Evolutionary conservation across 257 asterid species (phyloP).

Genomic region (Solanum virginianum): DNA sequence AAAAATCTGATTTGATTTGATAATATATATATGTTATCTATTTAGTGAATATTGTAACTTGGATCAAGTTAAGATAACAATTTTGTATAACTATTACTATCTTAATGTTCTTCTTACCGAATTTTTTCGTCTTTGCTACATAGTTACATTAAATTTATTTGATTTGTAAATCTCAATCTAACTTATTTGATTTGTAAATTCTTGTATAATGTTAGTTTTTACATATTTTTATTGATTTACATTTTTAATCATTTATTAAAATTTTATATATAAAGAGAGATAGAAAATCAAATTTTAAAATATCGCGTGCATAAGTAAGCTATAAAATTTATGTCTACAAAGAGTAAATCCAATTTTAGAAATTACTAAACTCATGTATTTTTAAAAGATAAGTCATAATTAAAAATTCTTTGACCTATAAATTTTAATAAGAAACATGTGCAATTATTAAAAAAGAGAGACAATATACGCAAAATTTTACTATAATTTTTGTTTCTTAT

Average conservation of each 20-base stretch:
- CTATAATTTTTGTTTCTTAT: too few species aligned
- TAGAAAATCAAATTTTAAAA: background rate
- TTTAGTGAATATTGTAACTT: background rate
- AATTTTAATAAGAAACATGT: background rate
- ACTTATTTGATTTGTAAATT: background rate
- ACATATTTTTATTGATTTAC: background rate
- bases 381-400: background rate
- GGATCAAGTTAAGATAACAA: background rate
- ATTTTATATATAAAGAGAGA: background rate
- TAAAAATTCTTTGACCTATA: background rate
- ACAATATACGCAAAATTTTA: too few species aligned
- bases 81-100: background rate
- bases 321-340: too few species aligned
- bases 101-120: background rate
- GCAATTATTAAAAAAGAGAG: too few species aligned
- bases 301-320: too few species aligned
- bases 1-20: background rate
- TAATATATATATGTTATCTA: background rate
- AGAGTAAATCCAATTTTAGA: too few species aligned
- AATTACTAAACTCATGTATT: background rate
- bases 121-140: background rate
- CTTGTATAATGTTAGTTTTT: background rate
- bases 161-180: background rate
- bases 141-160: background rate
- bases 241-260: background rate